These are phyloP conservation scores for Pinus tabuliformis DNA, from an alignment of 75 land plant genomes.

Conservation along the genomic window DNA sequence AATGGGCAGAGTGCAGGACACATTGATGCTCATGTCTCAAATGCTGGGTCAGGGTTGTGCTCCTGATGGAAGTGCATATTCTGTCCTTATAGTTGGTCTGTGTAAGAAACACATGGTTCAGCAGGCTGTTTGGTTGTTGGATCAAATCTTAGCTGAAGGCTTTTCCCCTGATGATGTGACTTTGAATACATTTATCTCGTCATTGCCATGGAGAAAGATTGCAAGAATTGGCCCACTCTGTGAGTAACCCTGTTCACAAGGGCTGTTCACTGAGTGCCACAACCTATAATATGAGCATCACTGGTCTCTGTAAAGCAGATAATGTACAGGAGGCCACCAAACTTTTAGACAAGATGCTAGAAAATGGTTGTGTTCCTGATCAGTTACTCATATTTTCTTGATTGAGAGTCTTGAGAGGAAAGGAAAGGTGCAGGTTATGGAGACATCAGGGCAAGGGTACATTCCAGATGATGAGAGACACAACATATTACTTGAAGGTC, in stretches of 20 bases:
- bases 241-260: slow-evolving; percentile 16
- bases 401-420: slow-evolving; percentile 8
- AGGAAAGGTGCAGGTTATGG: not conserved
- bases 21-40: slow-evolving; percentile 15
- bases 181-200: slow-evolving; percentile 12
- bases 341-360: slow-evolving; percentile 43
- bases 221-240: slow-evolving; percentile 9
- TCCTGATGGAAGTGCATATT: slow-evolving; percentile 26
- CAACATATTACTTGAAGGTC: not conserved
- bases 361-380: slow-evolving; percentile 47
- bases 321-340: slow-evolving; percentile 15
- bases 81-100: slow-evolving; percentile 26
- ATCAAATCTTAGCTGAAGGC: slow-evolving; percentile 28
- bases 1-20: not conserved
- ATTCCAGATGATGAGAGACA: not conserved
- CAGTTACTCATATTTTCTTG: slow-evolving; percentile 34
- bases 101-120: slow-evolving; percentile 4
- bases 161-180: slow-evolving; percentile 25
- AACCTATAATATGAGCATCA: slow-evolving; percentile 34
- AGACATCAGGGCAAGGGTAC: not conserved
- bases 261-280: slow-evolving; percentile 13
- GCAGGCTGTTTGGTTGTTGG: slow-evolving; percentile 23
- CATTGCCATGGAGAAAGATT: slow-evolving; percentile 10
- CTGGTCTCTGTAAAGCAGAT: slow-evolving; percentile 36
- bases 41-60: slow-evolving; percentile 29